phyloP scores from a whole-genome alignment of 2,329 filamentous ascomycete species.

The Colletotrichum sp. region DNA sequence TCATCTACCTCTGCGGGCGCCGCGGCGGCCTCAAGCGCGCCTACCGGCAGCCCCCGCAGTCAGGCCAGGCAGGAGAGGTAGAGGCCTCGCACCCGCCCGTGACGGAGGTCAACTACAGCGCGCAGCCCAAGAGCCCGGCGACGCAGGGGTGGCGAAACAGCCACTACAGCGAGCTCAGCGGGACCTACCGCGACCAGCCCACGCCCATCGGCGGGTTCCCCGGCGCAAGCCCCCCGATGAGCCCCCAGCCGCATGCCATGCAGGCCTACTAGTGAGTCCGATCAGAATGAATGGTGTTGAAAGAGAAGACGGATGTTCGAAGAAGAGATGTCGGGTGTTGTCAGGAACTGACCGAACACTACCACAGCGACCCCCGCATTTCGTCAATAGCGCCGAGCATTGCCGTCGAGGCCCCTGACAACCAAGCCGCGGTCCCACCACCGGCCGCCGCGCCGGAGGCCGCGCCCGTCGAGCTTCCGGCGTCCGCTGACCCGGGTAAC shows the following conservation, averaged over 20 bases:
- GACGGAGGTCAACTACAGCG: constrained; percentile 6
- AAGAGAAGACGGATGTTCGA: background rate
- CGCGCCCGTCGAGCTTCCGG: constrained; percentile 39
- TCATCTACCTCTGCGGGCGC: constrained; percentile 55
- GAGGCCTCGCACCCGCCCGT: background rate
- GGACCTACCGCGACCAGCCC: constrained; percentile 24
- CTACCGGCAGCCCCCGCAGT: constrained; percentile 31
- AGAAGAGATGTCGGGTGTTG: background rate
- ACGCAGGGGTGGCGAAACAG: constrained; percentile 26
- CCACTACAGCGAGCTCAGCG: constrained; percentile 25
- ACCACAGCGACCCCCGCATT: background rate
- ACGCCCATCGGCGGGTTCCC: background rate
- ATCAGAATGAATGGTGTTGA: background rate
- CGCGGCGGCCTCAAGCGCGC: constrained; percentile 41
- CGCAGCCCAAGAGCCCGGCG: constrained; percentile 31
- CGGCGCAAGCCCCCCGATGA: constrained; percentile 18
- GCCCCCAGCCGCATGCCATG: background rate
- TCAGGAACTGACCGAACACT: background rate
- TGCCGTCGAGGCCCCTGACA: constrained; percentile 12
- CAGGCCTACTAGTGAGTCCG: constrained; percentile 32
- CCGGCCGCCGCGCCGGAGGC: background rate
- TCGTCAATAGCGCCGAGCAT: constrained; percentile 4
- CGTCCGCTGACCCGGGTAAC: constrained; percentile 31
- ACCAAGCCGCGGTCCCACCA: constrained; percentile 14
- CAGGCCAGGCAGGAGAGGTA: background rate